Percentiles rank a stretch among this genome's conserved stretches.
phyloP scores from a whole-genome alignment of 78 protist species.

The Dictyostelium purpureum region DNA sequence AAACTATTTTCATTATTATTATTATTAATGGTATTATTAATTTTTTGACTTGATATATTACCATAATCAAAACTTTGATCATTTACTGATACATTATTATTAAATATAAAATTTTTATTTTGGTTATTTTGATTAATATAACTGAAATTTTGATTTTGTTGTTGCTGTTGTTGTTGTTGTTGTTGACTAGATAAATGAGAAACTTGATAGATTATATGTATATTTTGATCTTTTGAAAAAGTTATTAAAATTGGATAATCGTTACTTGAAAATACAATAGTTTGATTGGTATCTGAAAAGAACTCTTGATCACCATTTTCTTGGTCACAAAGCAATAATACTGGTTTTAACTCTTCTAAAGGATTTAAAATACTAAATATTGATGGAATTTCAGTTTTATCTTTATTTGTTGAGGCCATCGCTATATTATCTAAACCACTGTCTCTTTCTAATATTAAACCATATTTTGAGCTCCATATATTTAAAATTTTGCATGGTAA shows the following conservation, averaged over 20 bases:
- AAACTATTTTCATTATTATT: neutral
- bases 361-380: conserved; percentile 54
- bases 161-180: neutral
- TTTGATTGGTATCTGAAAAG: conserved; percentile 41
- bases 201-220: conserved; percentile 15
- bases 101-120: neutral
- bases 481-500: conserved; percentile 38
- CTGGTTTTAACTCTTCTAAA: conserved; percentile 51
- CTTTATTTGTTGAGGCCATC: neutral
- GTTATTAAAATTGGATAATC: conserved; percentile 30
- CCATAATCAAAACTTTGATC: conserved; percentile 24
- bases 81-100: neutral
- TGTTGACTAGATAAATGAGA: neutral
- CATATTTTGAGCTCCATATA: conserved; percentile 29
- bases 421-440: neutral
- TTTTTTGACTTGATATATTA: neutral
- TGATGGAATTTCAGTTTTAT: conserved; percentile 27
- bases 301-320: neutral
- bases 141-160: neutral
- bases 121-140: neutral
- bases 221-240: neutral
- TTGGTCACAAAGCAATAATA: neutral
- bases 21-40: neutral
- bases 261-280: neutral
- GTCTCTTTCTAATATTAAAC: conserved; percentile 49